These are phyloP conservation scores for Termitomyces titanicus DNA, from an alignment of 768 basidiomycete genomes.

Conservation along the genomic window DNA sequence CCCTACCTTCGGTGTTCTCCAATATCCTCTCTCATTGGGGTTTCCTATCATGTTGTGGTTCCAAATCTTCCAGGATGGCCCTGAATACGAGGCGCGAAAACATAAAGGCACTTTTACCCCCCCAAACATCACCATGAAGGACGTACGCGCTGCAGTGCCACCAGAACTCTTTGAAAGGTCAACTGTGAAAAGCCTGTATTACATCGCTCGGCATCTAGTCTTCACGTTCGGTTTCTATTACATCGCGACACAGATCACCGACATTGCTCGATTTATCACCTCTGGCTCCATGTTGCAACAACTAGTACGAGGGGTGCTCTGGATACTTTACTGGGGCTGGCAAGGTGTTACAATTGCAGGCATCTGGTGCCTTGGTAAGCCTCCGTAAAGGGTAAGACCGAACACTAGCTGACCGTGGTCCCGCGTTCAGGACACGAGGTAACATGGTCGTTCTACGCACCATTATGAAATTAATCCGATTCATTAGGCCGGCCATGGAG, in stretches of 20 bases:
- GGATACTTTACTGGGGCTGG: conserved; percentile 48
- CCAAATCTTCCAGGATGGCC: conserved; percentile 42
- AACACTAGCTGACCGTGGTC: not conserved
- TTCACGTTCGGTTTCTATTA: conserved; percentile 36
- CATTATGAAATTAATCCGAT: not conserved
- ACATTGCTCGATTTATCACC: conserved; percentile 1
- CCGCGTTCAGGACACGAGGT: conserved; percentile 42
- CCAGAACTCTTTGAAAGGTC: conserved; percentile 42
- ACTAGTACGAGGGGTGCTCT: conserved; percentile 27
- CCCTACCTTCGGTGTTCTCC: not conserved
- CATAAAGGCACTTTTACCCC: conserved; percentile 34
- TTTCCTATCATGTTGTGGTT: conserved; percentile 33
- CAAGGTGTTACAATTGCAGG: conserved; percentile 44
- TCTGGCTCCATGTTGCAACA: conserved; percentile 10
- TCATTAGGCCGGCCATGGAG: conserved; percentile 45
- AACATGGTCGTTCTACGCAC: not conserved
- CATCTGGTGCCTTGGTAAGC: conserved; percentile 41
- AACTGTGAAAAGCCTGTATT: conserved; percentile 39
- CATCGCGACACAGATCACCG: conserved; percentile 34
- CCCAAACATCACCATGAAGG: conserved; percentile 38
- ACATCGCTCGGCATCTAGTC: conserved; percentile 38
- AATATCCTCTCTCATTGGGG: not conserved
- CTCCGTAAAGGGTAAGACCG: not conserved
- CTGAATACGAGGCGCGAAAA: conserved; percentile 46
- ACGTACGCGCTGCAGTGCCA: conserved; percentile 46